Evolutionary conservation across 345 rosid species (phyloP).

Genomic region (Salix dunnii): DNA sequence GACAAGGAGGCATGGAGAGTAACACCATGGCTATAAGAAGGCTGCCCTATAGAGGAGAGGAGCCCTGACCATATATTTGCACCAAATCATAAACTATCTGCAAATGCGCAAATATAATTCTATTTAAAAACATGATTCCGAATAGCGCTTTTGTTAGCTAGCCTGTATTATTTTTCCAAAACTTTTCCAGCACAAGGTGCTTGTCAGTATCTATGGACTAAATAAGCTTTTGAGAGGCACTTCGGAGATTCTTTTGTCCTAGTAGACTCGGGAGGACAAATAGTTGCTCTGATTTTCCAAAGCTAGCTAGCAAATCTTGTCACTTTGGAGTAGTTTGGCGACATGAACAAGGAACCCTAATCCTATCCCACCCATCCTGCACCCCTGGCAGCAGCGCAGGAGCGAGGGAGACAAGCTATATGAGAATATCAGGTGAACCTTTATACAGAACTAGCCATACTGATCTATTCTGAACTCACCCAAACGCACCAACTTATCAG

Average conservation of each 20-base stretch:
- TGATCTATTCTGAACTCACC: background rate
- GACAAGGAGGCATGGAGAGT: no score
- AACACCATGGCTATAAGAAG: no score
- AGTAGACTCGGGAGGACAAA: background rate
- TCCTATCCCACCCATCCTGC: conserved; percentile 7
- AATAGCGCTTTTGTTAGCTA: no score
- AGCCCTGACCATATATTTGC: no score
- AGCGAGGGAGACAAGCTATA: background rate
- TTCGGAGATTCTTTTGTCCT: conserved; percentile 3
- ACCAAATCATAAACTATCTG: no score
- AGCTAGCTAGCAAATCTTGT: background rate
- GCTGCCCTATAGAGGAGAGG: no score
- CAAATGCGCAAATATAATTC: no score
- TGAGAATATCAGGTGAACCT: background rate
- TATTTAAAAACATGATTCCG: no score
- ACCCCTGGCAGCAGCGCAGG: background rate
- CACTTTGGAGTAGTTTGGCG: background rate
- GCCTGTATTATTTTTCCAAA: no score
- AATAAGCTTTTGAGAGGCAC: conserved; percentile 5
- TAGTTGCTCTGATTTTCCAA: conserved; percentile 1
- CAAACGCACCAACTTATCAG: background rate
- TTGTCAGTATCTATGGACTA: conserved; percentile 1
- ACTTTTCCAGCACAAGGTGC: background rate
- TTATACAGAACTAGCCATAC: background rate
- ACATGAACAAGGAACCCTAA: background rate